Percentiles rank a stretch among this genome's conserved stretches.
Evolutionary conservation across 305 asterid genomes (phyloP).

Genomic region (Fraxinus sp.): DNA sequence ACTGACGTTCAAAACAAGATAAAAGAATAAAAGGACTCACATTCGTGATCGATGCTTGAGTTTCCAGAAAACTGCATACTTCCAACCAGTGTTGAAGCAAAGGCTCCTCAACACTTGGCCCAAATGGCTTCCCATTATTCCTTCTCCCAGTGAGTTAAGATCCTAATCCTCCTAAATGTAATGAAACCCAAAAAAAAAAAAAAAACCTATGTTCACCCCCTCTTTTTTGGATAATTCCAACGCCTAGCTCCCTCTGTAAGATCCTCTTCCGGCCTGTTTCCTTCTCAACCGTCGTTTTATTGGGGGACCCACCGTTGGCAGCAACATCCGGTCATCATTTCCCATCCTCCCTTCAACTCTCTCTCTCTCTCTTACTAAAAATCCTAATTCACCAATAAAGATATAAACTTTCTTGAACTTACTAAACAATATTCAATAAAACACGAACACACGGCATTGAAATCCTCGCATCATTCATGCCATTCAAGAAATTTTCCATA

Average conservation of each 20-base stretch:
- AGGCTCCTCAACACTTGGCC: constrained; percentile 71
- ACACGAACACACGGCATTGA: constrained; percentile 28
- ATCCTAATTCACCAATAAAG: constrained; percentile 36
- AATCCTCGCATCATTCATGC: constrained; percentile 20
- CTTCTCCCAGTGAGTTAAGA: constrained; percentile 34
- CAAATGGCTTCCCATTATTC: constrained; percentile 69
- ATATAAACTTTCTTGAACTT: constrained; percentile 21
- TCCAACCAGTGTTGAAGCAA: constrained; percentile 79
- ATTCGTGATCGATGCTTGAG: constrained; percentile 67
- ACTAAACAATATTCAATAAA: constrained; percentile 32
- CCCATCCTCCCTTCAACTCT: constrained; percentile 59
- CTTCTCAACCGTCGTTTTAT: constrained; percentile 93
- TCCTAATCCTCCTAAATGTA: constrained; percentile 51
- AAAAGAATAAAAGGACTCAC: constrained; percentile 54
- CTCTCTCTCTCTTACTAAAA: constrained; percentile 31
- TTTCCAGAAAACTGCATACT: constrained; percentile 93
- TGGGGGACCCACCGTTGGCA: constrained; percentile 95
- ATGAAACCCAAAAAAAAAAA: constrained; percentile 26
- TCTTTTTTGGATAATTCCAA: constrained; percentile 16
- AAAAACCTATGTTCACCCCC: constrained; percentile 42
- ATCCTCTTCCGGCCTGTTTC: constrained; percentile 99
- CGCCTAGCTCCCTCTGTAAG: constrained; percentile 95
- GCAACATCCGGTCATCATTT: constrained; percentile 71
- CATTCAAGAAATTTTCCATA: constrained; percentile 37
- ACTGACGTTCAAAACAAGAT: constrained; percentile 10